A percentile compares a stretch with the other conserved stretches of the same genome.
Evolutionary conservation across 1,139 yeast genomes (phyloP).

Genomic region (Pichia sp.): DNA sequence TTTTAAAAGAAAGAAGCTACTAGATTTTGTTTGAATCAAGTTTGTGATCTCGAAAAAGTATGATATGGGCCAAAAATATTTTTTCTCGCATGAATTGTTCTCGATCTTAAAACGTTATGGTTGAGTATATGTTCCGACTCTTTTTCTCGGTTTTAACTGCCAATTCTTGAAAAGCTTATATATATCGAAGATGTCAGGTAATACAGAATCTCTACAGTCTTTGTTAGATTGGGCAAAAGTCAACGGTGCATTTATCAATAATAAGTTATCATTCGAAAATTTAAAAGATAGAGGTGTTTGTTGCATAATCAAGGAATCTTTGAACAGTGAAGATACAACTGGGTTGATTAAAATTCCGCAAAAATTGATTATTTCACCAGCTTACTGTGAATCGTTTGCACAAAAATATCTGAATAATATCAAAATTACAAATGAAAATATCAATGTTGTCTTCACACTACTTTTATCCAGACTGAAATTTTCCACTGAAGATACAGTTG

Average conservation of each 20-base stretch:
- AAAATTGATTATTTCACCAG: slow-evolving; percentile 19
- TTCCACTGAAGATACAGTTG: slow-evolving; percentile 17
- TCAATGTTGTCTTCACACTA: slow-evolving; percentile 40
- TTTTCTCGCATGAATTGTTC: too few species aligned
- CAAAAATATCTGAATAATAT: slow-evolving; percentile 13
- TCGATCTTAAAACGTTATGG: too few species aligned
- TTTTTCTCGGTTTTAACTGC: too few species aligned
- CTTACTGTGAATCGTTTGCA: slow-evolving; percentile 36
- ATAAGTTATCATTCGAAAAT: slow-evolving; percentile 25
- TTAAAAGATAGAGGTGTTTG: slow-evolving; percentile 15
- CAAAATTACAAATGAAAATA: slow-evolving; percentile 13
- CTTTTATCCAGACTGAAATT: slow-evolving; percentile 36
- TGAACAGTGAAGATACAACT: slow-evolving; percentile 5
- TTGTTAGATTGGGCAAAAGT: slow-evolving; percentile 37
- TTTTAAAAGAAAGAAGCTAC: too few species aligned
- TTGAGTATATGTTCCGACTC: too few species aligned
- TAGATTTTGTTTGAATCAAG: too few species aligned
- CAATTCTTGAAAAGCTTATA: too few species aligned
- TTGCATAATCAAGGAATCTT: slow-evolving; percentile 13
- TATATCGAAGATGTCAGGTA: too few species aligned
- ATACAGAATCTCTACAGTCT: not conserved
- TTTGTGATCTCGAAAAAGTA: too few species aligned
- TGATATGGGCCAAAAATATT: too few species aligned
- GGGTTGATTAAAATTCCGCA: slow-evolving; percentile 19
- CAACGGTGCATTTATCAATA: slow-evolving; percentile 39